Evolutionary conservation across 1,139 yeast species (phyloP), one percentile per base, ranked within the genome.

Genomic region (Wickerhamomyces sp.): DNA sequence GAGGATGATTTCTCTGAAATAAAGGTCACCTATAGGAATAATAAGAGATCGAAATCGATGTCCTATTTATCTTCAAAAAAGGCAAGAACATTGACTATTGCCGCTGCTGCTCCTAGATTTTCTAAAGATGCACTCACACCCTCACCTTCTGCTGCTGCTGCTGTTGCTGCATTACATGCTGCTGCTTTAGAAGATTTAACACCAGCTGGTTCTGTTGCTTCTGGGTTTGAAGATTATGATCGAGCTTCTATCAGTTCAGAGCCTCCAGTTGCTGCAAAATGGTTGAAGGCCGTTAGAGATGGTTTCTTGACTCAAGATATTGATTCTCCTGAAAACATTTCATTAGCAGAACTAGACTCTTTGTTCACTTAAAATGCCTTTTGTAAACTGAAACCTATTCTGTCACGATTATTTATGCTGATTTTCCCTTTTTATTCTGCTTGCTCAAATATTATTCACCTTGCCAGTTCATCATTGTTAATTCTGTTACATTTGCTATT

Each of bases 101-200:
- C 90, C 16, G 88, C 89, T 14, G 88, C 87, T 25, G 87, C 90
- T 31, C 92, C 90, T 43, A 68, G 90, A 53, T 76, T 83, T n/a
- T 81, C 87, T 16, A 73, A 76, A 47, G 67, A 75, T 27, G 74
- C 81, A 7, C 64, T 76, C 48, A 68, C 74, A 17, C 81, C 70
- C 48, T 67, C 76, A 39, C 79, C 83, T 12, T 69, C 70, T 49
- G 84, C 84, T 7, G 82, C 82, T 20, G 84, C 83, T 15, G 84
- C 85, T 1, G 84, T 82, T 27, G 86, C 88, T 36, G 87, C 85
- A 19, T 67, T 82, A 39, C 84, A 84, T 49, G 86, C 85, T 17
- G 84, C 87, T 28, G 84, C 86, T 3, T 61, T 79, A 14, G 58
- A 48, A 44, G 61, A 54, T 24, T 41, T 52, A 29, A 43, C 54